These are phyloP conservation scores for Fusarium camptoceras DNA, from an alignment of 2,329 filamentous ascomycete genomes.

Conservation along the genomic window DNA sequence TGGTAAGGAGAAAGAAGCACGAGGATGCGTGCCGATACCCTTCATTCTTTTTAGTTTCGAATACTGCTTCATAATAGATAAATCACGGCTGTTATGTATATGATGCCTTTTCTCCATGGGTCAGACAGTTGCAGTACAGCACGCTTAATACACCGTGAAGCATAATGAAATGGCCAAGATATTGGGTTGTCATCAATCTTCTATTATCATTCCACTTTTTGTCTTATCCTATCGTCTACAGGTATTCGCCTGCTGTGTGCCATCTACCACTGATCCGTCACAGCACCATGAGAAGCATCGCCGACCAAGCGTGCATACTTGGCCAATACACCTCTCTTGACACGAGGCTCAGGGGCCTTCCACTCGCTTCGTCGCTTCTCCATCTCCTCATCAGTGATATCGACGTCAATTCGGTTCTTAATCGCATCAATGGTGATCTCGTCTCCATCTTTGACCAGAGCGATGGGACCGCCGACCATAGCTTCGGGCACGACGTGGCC, in stretches of 20 bases:
- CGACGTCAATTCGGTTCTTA: slow-evolving; percentile 77
- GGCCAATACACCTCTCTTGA: slow-evolving; percentile 85
- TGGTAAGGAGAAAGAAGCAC: slow-evolving; percentile 35
- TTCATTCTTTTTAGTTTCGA: slow-evolving; percentile 44
- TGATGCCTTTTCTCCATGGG: background rate
- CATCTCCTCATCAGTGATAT: slow-evolving; percentile 78
- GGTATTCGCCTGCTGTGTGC: background rate
- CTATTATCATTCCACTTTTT: slow-evolving; percentile 12
- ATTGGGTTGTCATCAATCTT: slow-evolving; percentile 2
- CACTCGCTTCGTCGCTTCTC: slow-evolving; percentile 71
- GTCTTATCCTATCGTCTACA: slow-evolving; percentile 1
- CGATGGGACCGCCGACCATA: slow-evolving; percentile 88
- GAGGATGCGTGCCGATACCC: slow-evolving; percentile 47
- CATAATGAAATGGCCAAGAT: background rate
- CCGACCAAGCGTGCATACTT: slow-evolving; percentile 92
- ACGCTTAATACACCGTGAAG: too few species aligned
- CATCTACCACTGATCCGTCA: slow-evolving; percentile 72
- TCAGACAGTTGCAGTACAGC: background rate
- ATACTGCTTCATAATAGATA: slow-evolving; percentile 43
- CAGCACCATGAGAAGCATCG: slow-evolving; percentile 90
- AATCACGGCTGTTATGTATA: slow-evolving; percentile 31
- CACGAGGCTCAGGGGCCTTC: slow-evolving; percentile 76
- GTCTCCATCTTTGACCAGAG: slow-evolving; percentile 83
- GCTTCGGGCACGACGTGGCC: slow-evolving; percentile 94
- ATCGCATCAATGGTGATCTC: slow-evolving; percentile 87